Conservation (phyloP, 371 early-diverging fungal genomes). For the Mortierella sp. region DNA sequence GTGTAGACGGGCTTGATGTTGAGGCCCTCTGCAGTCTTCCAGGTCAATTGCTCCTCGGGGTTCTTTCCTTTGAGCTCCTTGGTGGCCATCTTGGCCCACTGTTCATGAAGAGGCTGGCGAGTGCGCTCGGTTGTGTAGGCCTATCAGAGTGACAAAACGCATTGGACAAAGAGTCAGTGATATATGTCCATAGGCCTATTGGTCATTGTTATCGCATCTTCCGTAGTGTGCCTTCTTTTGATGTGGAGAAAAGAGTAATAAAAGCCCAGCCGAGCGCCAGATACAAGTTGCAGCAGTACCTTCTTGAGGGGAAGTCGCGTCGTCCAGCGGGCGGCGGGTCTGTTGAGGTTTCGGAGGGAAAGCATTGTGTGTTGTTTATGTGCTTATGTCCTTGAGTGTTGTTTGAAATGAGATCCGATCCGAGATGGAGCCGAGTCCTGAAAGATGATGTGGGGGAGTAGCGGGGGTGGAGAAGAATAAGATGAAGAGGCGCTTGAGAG, state of each 20-base stretch:
- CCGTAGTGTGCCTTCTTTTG: not conserved
- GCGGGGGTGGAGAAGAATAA: not conserved
- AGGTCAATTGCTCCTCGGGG: conserved; percentile 75
- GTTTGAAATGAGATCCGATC: not conserved
- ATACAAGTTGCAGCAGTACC: conserved; percentile 17
- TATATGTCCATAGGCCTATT: not conserved
- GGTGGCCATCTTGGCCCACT: conserved; percentile 79
- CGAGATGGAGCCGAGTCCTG: conserved; percentile 19
- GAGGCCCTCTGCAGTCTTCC: conserved; percentile 89
- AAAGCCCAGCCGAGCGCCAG: not conserved
- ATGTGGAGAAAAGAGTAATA: not conserved
- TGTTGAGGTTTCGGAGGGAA: conserved; percentile 40
- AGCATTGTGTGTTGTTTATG: conserved; percentile 28
- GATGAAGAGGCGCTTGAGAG: not conserved
- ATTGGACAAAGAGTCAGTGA: not conserved
- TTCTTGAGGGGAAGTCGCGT: conserved; percentile 40
- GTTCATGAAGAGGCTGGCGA: conserved; percentile 63
- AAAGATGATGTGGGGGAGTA: not conserved
- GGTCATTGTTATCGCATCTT: not conserved
- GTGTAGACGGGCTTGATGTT: conserved; percentile 89
- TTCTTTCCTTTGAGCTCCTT: conserved; percentile 91
- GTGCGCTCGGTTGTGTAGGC: conserved; percentile 49
- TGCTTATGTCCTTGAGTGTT: not conserved
- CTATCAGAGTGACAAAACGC: conserved; percentile 3
- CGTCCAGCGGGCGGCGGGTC: conserved; percentile 37